Percentiles rank a stretch among this genome's conserved stretches.
Conservation (phyloP, 2,329 filamentous ascomycete species). For the Colletotrichum tropicicola region DNA sequence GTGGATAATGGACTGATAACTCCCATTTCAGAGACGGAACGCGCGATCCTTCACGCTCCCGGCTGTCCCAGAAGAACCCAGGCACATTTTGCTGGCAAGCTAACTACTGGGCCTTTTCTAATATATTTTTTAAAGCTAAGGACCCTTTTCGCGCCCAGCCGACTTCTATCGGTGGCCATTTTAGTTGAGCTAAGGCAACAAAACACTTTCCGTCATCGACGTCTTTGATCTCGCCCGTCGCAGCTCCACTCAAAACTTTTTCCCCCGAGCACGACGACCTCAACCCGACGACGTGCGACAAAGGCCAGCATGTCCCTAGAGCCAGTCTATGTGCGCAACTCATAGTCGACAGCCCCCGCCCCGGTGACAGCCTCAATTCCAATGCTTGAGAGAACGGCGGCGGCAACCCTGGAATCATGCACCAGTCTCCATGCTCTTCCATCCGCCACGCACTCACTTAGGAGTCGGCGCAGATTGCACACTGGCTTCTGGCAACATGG, state of each 20-base stretch:
- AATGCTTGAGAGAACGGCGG: conserved; percentile 68
- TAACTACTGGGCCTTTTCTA: background rate
- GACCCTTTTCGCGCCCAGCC: no score
- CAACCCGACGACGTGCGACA: background rate
- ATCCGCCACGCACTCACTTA: conserved; percentile 42
- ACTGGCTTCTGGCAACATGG: conserved; percentile 65
- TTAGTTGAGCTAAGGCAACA: no score
- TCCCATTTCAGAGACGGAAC: background rate
- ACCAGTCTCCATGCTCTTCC: conserved; percentile 62
- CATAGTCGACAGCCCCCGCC: conserved; percentile 14
- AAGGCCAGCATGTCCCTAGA: conserved; percentile 14
- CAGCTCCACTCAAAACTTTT: conserved; percentile 26
- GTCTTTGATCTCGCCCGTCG: conserved; percentile 5
- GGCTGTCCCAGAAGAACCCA: background rate
- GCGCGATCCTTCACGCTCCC: background rate
- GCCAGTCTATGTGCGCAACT: background rate
- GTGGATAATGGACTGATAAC: conserved; percentile 13
- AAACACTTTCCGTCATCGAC: no score
- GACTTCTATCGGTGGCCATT: no score
- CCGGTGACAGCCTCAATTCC: conserved; percentile 34
- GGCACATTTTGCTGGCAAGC: background rate
- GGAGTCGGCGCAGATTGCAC: conserved; percentile 54
- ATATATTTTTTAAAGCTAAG: background rate
- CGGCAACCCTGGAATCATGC: conserved; percentile 64
- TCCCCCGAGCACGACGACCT: background rate